These are phyloP conservation scores for Neckera pumila DNA, from an alignment of 225 moss, liverwort and hornwort genomes.

Conservation along the genomic window DNA sequence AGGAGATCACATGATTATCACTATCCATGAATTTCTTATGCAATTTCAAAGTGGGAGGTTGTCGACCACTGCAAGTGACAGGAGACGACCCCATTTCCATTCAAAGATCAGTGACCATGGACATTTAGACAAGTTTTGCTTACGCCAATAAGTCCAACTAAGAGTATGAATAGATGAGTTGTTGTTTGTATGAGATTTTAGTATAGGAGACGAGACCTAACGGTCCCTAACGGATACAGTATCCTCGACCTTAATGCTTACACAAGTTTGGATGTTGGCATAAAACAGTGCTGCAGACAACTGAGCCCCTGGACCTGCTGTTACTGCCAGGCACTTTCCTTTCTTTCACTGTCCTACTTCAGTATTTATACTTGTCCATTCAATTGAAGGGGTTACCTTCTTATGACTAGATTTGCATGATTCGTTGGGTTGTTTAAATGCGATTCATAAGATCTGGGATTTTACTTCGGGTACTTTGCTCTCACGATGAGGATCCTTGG, in stretches of 20 bases:
- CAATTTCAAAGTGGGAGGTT: neutral
- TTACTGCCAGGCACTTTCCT: constrained; percentile 64
- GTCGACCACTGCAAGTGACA: neutral
- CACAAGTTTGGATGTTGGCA: neutral
- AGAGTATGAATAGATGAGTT: neutral
- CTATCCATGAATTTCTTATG: neutral
- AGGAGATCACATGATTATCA: neutral
- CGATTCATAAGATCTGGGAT: neutral
- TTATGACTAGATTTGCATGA: neutral
- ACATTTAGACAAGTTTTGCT: neutral
- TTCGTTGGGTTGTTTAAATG: neutral
- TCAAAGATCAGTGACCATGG: neutral
- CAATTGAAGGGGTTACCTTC: neutral
- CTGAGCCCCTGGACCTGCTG: constrained; percentile 66
- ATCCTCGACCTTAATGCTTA: neutral
- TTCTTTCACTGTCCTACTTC: neutral
- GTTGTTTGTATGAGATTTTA: neutral
- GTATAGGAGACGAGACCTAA: neutral
- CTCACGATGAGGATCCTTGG: neutral
- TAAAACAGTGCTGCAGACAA: constrained; percentile 69
- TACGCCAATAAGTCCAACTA: neutral
- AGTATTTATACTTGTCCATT: neutral
- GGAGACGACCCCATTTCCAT: neutral
- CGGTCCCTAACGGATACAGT: neutral
- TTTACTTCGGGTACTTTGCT: neutral